These are phyloP conservation scores for Pseudogymnoascus sp. DNA, from an alignment of 2,329 filamentous ascomycete species.

Conservation along the genomic window DNA sequence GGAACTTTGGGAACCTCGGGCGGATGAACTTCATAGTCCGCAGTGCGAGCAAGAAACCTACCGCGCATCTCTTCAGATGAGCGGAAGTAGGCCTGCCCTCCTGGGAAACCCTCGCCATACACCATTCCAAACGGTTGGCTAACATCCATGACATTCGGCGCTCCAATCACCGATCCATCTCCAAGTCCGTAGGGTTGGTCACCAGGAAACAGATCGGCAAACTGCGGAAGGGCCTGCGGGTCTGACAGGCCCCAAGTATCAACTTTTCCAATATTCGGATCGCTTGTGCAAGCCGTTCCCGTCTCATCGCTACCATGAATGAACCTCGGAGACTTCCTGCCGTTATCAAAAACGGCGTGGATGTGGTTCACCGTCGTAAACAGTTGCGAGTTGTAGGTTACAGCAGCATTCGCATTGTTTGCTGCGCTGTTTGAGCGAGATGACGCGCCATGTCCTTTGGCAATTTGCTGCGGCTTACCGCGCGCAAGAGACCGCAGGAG, in stretches of 20 bases:
- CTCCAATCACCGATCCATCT: constrained; percentile 64
- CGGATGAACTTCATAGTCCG: constrained; percentile 53
- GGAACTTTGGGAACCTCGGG: constrained; percentile 72
- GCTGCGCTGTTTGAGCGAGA: constrained; percentile 40
- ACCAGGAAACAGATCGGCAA: constrained; percentile 68
- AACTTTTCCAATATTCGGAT: constrained; percentile 67
- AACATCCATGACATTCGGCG: constrained; percentile 83
- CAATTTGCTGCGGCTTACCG: constrained; percentile 65
- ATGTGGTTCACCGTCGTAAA: constrained; percentile 72
- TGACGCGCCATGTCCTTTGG: constrained; percentile 45
- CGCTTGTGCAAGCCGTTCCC: constrained; percentile 71
- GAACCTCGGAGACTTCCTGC: constrained; percentile 68
- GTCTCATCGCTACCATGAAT: constrained; percentile 78
- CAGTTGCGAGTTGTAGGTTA: constrained; percentile 81
- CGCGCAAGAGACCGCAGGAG: constrained; percentile 73
- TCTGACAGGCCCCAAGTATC: constrained; percentile 79
- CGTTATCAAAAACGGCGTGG: constrained; percentile 67
- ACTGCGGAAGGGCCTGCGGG: constrained; percentile 65
- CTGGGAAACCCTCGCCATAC: constrained; percentile 78
- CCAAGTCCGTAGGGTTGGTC: constrained; percentile 71
- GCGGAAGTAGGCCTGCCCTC: constrained; percentile 73
- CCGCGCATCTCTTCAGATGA: constrained; percentile 67
- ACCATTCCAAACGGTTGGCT: constrained; percentile 79
- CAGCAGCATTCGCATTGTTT: constrained; percentile 60
- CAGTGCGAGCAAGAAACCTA: constrained; percentile 60